Evolutionary conservation across 345 rosid species (phyloP), one percentile per base, ranked within the genome.

Genomic region (Lepidium sativum): DNA sequence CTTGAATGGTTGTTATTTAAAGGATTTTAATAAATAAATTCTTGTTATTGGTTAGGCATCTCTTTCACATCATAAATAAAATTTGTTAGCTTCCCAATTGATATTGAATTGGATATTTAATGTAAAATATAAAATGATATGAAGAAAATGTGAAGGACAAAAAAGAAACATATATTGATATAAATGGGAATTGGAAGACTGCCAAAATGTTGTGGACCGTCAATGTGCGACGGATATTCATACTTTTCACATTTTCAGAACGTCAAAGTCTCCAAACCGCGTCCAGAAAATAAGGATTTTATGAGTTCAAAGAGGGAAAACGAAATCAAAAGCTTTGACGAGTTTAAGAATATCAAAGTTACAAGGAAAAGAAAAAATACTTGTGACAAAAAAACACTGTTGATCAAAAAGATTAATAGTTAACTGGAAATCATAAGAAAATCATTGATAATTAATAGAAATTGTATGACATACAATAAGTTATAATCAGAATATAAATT

Each of bases 161-260:
- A 23, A 52, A 15, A 11, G n/a, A 23, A 8, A 6, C 8, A 57
- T 39, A n/a, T 27, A 27, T 6, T 56, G 21, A 39, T 9, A 16
- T 4, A 57, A 48, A 50, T 60, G 51, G 73, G 50, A 59, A 20
- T 17, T 40, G 73, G 42, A 69, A 60, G 52, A 59, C 42, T 58
- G 4, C 52, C 66, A 59, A 60, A 69, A 50, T 31, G 73, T 29
- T n/a, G n/a, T 49, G 52, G 72, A 59, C 27, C 59, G 59, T 58
- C 59, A 10, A 25, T 34, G 10, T 57, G 16, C 32, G 44, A 50
- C 40, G 10, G 14, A 44, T 6, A 6, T 54, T 37, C 33, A 29
- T 12, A 57, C 8, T 9, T 6, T 58, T 68, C 65, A 58, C 51
- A 68, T 58, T 39, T 58, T 49, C 34, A 55, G 20, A 18, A 32